These are phyloP conservation scores for Beauveria caledonica DNA, from an alignment of 2,329 filamentous ascomycete genomes.

Conservation along the genomic window DNA sequence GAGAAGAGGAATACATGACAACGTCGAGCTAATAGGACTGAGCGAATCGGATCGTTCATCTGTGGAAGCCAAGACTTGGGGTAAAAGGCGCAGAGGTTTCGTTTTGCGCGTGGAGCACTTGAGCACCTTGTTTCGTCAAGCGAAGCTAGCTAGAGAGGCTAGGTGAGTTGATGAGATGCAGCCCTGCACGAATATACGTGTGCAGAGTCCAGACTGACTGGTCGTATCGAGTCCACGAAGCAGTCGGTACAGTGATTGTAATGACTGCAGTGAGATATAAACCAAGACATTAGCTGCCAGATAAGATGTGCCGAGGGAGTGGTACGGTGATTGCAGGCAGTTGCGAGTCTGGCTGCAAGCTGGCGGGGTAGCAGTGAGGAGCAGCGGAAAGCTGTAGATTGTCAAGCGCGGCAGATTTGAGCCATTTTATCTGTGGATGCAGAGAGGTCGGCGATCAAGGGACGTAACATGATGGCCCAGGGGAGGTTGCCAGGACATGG, in stretches of 20 bases:
- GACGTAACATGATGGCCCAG: constrained; percentile 7
- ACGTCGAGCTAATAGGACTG: no score
- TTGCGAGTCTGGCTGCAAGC: neutral
- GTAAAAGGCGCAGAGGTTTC: neutral
- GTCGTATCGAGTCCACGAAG: neutral
- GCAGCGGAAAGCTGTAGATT: neutral
- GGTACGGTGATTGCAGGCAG: neutral
- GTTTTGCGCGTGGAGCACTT: neutral
- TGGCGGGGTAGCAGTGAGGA: neutral
- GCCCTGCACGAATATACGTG: neutral
- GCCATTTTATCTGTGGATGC: neutral
- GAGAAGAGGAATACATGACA: neutral
- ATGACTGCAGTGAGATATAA: neutral
- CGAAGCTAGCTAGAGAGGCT: neutral
- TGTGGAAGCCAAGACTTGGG: constrained; percentile 4
- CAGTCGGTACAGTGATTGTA: neutral
- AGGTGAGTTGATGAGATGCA: neutral
- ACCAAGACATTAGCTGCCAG: neutral
- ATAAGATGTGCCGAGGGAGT: neutral
- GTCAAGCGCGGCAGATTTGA: neutral
- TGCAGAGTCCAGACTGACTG: no score
- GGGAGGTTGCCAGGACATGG: neutral
- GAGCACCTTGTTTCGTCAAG: neutral
- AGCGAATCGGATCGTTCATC: neutral
- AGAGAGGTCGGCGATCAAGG: neutral